Percentiles rank a stretch among this genome's conserved stretches.
These are phyloP conservation scores for Sarcodon aspratus DNA, from an alignment of 768 basidiomycete species.

Conservation along the genomic window DNA sequence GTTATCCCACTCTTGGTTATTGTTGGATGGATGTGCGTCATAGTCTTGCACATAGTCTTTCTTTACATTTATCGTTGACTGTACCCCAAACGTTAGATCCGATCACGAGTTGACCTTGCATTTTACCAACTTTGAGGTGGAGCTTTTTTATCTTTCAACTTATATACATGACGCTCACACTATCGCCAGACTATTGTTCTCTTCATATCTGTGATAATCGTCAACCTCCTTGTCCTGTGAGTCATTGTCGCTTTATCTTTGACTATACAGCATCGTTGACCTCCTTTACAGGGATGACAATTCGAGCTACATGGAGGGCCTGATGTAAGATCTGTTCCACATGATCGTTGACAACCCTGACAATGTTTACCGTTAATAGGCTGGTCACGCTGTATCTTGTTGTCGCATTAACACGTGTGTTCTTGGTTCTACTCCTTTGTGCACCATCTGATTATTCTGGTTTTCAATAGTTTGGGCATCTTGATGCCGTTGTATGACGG, in stretches of 20 bases:
- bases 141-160: background rate
- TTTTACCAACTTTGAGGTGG: conserved; percentile 79
- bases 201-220: conserved; percentile 82
- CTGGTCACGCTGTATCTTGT: conserved; percentile 62
- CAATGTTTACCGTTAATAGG: conserved; percentile 6
- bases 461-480: too few relatives aligned
- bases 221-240: conserved; percentile 70
- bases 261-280: conserved; percentile 1
- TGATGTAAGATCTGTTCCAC: conserved; percentile 37
- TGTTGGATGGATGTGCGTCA: conserved; percentile 7
- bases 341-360: background rate
- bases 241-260: conserved; percentile 13
- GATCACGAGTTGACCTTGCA: conserved; percentile 67
- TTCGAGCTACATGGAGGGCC: conserved; percentile 88
- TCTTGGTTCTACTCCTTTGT: too few relatives aligned
- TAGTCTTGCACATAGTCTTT: too few relatives aligned
- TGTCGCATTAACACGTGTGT: conserved; percentile 75
- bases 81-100: conserved; percentile 26
- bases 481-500: too few relatives aligned
- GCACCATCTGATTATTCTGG: too few relatives aligned
- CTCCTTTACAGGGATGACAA: conserved; percentile 54
- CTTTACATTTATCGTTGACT: conserved; percentile 2
- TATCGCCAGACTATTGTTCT: conserved; percentile 60
- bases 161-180: background rate
- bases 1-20: conserved; percentile 7